Evolutionary conservation across 2,329 filamentous ascomycete genomes (phyloP).

Genomic region (Blastomyces parvus): DNA sequence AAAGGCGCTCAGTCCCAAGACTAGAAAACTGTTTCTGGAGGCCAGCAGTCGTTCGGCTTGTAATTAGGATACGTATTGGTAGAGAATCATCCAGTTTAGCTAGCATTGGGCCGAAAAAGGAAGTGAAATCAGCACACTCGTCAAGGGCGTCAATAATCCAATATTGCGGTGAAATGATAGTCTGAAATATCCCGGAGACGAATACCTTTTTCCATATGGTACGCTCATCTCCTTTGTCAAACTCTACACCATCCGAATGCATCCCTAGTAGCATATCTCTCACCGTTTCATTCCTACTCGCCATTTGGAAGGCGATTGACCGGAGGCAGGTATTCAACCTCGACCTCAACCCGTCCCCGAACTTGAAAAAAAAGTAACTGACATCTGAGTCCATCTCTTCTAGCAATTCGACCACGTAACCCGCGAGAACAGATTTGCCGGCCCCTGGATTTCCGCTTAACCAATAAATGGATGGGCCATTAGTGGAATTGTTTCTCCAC

Average conservation of each 20-base stretch:
- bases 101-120: conserved; percentile 6
- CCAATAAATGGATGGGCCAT: conserved; percentile 20
- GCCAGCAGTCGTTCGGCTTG: conserved; percentile 13
- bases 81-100: conserved; percentile 15
- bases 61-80: conserved; percentile 18
- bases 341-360: conserved; percentile 23
- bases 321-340: conserved; percentile 21
- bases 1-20: conserved; percentile 10
- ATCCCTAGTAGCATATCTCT: conserved; percentile 8
- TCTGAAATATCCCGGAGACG: conserved; percentile 10
- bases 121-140: conserved; percentile 12
- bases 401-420: conserved; percentile 22
- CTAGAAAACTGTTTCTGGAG: conserved; percentile 13
- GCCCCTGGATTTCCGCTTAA: conserved; percentile 24
- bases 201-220: conserved; percentile 18
- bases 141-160: conserved; percentile 22
- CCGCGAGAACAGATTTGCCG: conserved; percentile 28
- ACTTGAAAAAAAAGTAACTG: conserved; percentile 31
- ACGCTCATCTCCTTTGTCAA: conserved; percentile 7
- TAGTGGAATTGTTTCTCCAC: conserved; percentile 9
- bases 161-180: conserved; percentile 12
- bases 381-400: conserved; percentile 13
- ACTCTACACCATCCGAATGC: neutral
- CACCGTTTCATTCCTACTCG: conserved; percentile 10
- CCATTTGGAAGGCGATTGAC: conserved; percentile 31